Evolutionary conservation across 1,284 basidiomycete species (phyloP), one percentile per base, ranked within the genome.

Genomic region (Melampsora larici-populina): DNA sequence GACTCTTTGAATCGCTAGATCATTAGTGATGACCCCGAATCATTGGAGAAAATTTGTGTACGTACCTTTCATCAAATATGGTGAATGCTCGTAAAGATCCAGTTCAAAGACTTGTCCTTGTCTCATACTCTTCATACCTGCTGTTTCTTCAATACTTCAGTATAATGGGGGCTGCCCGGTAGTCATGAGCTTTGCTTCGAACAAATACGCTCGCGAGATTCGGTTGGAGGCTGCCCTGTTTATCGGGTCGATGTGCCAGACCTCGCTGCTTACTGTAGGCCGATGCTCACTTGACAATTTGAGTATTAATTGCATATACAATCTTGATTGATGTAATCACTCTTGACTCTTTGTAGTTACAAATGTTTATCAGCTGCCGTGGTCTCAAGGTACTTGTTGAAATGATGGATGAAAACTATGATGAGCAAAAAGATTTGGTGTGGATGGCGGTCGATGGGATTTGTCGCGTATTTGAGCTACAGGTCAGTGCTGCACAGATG

Each of bases 321-420:
- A 58, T 58, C 18, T 58, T 4, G 55, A 24, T 58, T 58, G n/a
- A 58, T 29, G n/a, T 24, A 58, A 58, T 58, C 55, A 58, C n/a
- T 26, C 66, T 33, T 18, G 2, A 17, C 46, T 58, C 36, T 64
- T 46, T 43, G 24, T 46, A 82, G 17, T 85, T 97, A 63, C 94
- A 97, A 83, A 97, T 97, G 94, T 97, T 97, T 85, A 96, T 97
- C 81, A 94, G 93, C 46, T 97, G 94, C 83, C 93, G 94, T 46
- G 94, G 94, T 6, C 87, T 97, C 76, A 93, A 93, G 82, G 92
- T 95, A 43, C 88, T 99, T 0, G 95, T 98, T 6, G 93, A 97
- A 80, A 90, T 98, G 66, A 88, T 99, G 31, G 96, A 98, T 82
- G 96, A 97, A 85, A 94, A 97, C 84, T 98, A 96, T 88, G 9